phyloP scores from a whole-genome alignment of 2,329 filamentous ascomycete genomes.

The Monilinia polystroma region DNA sequence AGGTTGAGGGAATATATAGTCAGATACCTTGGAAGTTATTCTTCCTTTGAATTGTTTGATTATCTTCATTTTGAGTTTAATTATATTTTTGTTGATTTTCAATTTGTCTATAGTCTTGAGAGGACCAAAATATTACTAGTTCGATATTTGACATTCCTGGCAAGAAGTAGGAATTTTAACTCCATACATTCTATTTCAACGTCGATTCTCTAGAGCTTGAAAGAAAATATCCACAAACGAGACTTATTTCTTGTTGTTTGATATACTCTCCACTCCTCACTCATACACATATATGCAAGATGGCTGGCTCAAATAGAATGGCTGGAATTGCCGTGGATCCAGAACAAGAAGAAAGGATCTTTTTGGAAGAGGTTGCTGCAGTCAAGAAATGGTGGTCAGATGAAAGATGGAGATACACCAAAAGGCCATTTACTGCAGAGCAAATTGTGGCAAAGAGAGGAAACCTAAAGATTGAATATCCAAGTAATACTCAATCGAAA shows the following conservation, averaged over 20 bases:
- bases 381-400: conserved; percentile 95
- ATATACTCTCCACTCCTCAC: conserved; percentile 28
- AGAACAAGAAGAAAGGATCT: conserved; percentile 53
- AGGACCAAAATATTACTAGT: neutral
- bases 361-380: conserved; percentile 75
- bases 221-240: neutral
- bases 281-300: conserved; percentile 20
- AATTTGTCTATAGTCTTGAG: neutral
- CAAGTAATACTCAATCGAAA: conserved; percentile 84
- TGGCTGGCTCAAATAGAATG: conserved; percentile 51
- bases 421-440: conserved; percentile 90
- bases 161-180: conserved; percentile 2
- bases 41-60: neutral
- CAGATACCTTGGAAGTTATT: neutral
- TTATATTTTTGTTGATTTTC: neutral
- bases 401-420: conserved; percentile 88
- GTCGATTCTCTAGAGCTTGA: neutral
- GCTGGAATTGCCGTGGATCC: conserved; percentile 56
- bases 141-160: conserved; percentile 5
- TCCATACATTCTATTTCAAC: conserved; percentile 1
- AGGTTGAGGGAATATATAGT: neutral
- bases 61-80: no score
- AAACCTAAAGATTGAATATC: conserved; percentile 85
- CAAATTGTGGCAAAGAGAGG: conserved; percentile 96
- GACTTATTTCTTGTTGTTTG: neutral